phyloP scores from a whole-genome alignment of 129 eudicot genomes.

The Smallanthus sonchifolius region DNA sequence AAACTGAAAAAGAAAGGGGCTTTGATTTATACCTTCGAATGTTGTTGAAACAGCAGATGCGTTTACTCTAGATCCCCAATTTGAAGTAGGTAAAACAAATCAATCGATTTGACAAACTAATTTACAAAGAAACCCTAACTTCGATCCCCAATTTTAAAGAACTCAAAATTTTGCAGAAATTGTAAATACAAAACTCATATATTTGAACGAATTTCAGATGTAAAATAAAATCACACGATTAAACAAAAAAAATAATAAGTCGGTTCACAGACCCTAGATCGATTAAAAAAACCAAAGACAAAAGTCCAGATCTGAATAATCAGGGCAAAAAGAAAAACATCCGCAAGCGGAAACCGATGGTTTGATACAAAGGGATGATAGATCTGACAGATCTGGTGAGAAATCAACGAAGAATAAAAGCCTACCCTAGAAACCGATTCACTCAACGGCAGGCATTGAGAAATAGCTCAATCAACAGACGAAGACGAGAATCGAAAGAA shows the following conservation, averaged over 20 bases:
- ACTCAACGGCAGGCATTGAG: constrained; percentile 22
- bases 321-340: neutral
- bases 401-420: constrained; percentile 19
- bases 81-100: neutral
- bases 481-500: constrained; percentile 31
- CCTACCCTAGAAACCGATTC: constrained; percentile 37
- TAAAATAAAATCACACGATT: neutral
- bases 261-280: constrained; percentile 28
- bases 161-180: neutral
- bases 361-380: neutral
- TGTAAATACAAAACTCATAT: neutral
- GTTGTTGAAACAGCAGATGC: constrained; percentile 15
- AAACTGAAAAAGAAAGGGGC: neutral
- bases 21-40: constrained; percentile 31
- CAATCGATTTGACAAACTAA: constrained; percentile 8
- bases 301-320: constrained; percentile 8
- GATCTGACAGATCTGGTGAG: constrained; percentile 32
- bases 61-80: too few species aligned
- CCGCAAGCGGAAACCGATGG: neutral
- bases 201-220: constrained; percentile 1
- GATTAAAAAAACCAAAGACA: neutral
- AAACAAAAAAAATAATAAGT: neutral
- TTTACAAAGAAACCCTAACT: constrained; percentile 20
- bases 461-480: constrained; percentile 36
- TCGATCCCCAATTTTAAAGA: constrained; percentile 36